Conservation (phyloP, 2,329 filamentous ascomycete genomes). For the Cladosporium sp. region DNA sequence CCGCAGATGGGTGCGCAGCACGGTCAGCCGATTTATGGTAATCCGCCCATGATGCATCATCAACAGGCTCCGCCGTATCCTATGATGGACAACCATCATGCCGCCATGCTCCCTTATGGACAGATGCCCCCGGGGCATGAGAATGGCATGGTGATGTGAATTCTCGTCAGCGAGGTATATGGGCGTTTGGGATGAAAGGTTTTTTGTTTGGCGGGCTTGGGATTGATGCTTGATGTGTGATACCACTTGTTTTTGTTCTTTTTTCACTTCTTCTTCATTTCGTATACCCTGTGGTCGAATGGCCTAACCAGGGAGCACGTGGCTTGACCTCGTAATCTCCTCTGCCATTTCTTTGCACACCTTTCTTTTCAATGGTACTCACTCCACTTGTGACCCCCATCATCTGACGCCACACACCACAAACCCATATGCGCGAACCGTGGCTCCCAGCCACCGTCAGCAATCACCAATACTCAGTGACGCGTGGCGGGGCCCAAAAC, state of each 20-base stretch:
- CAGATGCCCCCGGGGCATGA: constrained; percentile 20
- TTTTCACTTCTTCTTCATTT: too few relatives aligned
- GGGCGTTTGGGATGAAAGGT: neutral
- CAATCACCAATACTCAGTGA: too few relatives aligned
- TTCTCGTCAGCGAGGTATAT: neutral
- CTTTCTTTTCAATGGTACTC: too few relatives aligned
- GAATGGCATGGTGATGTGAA: constrained; percentile 23
- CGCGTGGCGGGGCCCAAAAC: too few relatives aligned
- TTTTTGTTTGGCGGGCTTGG: neutral
- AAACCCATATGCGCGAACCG: too few relatives aligned
- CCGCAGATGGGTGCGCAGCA: constrained; percentile 18
- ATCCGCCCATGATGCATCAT: constrained; percentile 22
- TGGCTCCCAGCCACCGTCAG: too few relatives aligned
- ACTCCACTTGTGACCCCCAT: too few relatives aligned
- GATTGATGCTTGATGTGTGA: neutral
- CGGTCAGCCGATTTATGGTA: constrained; percentile 15
- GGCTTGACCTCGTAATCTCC: too few relatives aligned
- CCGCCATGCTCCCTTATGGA: constrained; percentile 24
- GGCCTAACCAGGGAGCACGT: too few relatives aligned
- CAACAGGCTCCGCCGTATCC: constrained; percentile 22
- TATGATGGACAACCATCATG: constrained; percentile 22
- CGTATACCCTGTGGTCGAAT: too few relatives aligned
- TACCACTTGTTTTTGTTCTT: constrained; percentile 1
- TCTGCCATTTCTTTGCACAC: too few relatives aligned
- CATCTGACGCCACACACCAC: too few relatives aligned